Conservation (phyloP, 495 filamentous ascomycete species). For the Hypoxylon perforatum region DNA sequence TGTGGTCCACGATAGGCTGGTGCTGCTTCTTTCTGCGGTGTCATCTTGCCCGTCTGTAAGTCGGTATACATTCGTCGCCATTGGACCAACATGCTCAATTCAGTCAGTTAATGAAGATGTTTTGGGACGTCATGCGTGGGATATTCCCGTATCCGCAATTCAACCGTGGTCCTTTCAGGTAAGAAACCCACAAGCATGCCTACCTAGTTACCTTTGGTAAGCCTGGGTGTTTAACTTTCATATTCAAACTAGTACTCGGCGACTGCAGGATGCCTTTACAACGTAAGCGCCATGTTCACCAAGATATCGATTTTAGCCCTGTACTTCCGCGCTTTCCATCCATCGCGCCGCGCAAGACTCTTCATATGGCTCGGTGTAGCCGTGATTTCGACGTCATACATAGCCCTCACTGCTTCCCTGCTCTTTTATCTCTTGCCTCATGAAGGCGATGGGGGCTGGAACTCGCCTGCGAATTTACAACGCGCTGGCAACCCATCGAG, state of each 20-base stretch:
- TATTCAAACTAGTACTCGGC: constrained; percentile 8
- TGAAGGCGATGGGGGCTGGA: constrained; percentile 11
- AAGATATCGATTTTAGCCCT: constrained; percentile 14
- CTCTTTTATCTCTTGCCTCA: constrained; percentile 4
- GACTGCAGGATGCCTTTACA: constrained; percentile 1
- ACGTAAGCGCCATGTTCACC: constrained; percentile 9
- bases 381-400: neutral
- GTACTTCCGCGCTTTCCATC: constrained; percentile 7
- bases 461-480: neutral
- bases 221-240: too few relatives aligned
- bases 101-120: neutral
- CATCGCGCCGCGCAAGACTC: neutral
- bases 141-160: constrained; percentile 1
- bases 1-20: too few relatives aligned
- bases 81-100: too few relatives aligned
- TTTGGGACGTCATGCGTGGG: constrained; percentile 3
- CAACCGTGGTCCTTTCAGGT: neutral
- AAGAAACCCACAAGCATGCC: too few relatives aligned
- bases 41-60: too few relatives aligned
- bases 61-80: too few relatives aligned
- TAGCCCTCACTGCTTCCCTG: neutral
- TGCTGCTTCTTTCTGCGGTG: too few relatives aligned
- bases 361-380: constrained; percentile 1
- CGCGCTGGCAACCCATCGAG: neutral
- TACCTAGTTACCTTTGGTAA: too few relatives aligned